Conservation (phyloP, 1,284 basidiomycete species). For the Ustilago cynodontis region DNA sequence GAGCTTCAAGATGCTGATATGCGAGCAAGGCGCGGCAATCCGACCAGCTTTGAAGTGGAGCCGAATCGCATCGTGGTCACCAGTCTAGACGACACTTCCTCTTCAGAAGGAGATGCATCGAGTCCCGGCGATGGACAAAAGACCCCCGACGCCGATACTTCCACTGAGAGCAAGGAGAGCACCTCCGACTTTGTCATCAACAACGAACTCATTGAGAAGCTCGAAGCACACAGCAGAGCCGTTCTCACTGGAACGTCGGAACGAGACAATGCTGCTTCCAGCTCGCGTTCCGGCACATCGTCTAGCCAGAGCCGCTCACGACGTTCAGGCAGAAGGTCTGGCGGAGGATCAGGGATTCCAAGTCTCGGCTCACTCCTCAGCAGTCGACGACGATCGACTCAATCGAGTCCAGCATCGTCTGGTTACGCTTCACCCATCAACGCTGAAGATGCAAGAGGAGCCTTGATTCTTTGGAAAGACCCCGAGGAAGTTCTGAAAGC, state of each 20-base stretch:
- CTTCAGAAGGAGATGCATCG: constrained; percentile 30
- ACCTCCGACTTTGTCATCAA: constrained; percentile 49
- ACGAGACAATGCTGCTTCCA: constrained; percentile 39
- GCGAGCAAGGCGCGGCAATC: constrained; percentile 26
- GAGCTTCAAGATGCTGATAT: constrained; percentile 42
- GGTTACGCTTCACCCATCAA: constrained; percentile 51
- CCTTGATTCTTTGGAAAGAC: constrained; percentile 49
- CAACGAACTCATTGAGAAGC: constrained; percentile 59
- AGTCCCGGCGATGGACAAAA: constrained; percentile 16
- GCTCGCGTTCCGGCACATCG: constrained; percentile 17
- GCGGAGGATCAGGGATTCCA: constrained; percentile 9
- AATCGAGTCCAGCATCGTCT: constrained; percentile 44
- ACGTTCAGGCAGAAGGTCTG: constrained; percentile 37
- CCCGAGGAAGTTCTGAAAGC: constrained; percentile 43
- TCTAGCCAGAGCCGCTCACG: constrained; percentile 15
- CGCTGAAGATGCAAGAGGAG: constrained; percentile 40
- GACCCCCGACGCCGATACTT: constrained; percentile 37
- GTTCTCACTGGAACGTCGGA: constrained; percentile 51
- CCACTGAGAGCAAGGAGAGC: constrained; percentile 26
- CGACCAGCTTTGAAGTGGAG: constrained; percentile 50
- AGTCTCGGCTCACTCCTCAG: constrained; percentile 34
- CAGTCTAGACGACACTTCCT: constrained; percentile 45
- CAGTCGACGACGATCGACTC: constrained; percentile 33
- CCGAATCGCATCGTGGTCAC: constrained; percentile 52
- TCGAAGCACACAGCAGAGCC: constrained; percentile 51